A percentile compares a stretch with the other conserved stretches of the same genome.
phyloP scores from a whole-genome alignment of 768 basidiomycete species.

The Chlorophyllum brunneum region DNA sequence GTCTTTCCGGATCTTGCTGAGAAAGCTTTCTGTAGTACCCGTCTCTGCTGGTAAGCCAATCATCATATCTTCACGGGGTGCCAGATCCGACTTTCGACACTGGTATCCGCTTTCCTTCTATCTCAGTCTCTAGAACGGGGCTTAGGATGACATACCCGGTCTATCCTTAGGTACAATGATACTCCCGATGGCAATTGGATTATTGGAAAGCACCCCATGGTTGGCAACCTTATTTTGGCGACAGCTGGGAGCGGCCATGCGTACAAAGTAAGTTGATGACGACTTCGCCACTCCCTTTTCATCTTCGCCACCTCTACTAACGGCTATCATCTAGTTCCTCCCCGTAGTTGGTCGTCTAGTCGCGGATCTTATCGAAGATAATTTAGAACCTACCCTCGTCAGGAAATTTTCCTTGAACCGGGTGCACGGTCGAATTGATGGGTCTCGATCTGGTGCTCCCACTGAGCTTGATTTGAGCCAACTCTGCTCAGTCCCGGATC shows the following conservation, averaged over 20 bases:
- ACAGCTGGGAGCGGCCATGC: constrained; percentile 89
- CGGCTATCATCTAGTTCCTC: constrained; percentile 59
- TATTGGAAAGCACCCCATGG: constrained; percentile 64
- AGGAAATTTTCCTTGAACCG: constrained; percentile 66
- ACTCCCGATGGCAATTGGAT: constrained; percentile 86
- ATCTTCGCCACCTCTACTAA: constrained; percentile 1
- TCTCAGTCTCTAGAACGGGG: no score
- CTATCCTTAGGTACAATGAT: constrained; percentile 74
- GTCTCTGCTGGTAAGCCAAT: constrained; percentile 79
- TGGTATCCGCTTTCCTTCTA: no score
- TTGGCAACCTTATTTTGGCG: constrained; percentile 67
- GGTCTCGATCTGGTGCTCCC: constrained; percentile 28
- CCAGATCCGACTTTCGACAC: no score
- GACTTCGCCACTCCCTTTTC: not conserved
- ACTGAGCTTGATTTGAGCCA: constrained; percentile 41
- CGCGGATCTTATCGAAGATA: constrained; percentile 65
- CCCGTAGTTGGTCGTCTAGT: constrained; percentile 81
- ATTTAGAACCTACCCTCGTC: constrained; percentile 45
- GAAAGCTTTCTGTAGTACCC: constrained; percentile 66
- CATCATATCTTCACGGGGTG: constrained; percentile 4
- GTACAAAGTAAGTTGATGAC: constrained; percentile 58
- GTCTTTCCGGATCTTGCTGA: constrained; percentile 78
- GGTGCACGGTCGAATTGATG: constrained; percentile 25
- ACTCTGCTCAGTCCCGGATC: constrained; percentile 47
- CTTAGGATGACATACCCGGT: not conserved